These are phyloP conservation scores for Cruciata laevipes DNA, from an alignment of 257 asterid genomes.

Conservation along the genomic window DNA sequence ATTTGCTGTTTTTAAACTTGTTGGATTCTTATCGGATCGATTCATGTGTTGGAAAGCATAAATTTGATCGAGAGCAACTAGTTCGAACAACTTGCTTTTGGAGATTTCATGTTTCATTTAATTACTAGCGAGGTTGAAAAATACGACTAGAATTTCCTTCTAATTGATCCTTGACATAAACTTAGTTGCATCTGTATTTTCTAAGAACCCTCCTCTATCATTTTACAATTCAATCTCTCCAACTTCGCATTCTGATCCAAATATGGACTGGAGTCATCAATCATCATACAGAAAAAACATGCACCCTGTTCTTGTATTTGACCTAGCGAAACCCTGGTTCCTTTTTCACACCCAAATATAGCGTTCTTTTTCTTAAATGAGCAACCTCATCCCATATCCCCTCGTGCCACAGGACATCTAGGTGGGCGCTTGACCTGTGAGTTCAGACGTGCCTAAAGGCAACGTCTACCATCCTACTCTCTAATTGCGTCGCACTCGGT, in stretches of 20 bases:
- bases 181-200: slow-evolving; percentile 40
- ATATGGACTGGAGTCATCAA: slow-evolving; percentile 38
- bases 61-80: no score
- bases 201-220: slow-evolving; percentile 37
- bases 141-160: slow-evolving; percentile 39
- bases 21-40: no score
- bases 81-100: no score
- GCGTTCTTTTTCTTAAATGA: slow-evolving; percentile 37
- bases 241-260: slow-evolving; percentile 38
- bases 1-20: no score
- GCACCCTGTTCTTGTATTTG: slow-evolving; percentile 38
- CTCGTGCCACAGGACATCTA: no score
- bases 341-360: slow-evolving; percentile 34
- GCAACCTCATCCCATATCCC: slow-evolving; percentile 44
- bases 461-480: no score
- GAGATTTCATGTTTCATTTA: no score
- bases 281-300: slow-evolving; percentile 41
- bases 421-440: no score
- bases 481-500: no score
- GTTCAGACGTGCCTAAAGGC: no score
- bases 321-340: slow-evolving; percentile 48
- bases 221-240: slow-evolving; percentile 33
- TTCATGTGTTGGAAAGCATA: no score
- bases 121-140: no score
- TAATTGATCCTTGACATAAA: slow-evolving; percentile 36